These are phyloP conservation scores for Coemansia sp. DNA, from an alignment of 192 early-diverging fungal species.

Conservation along the genomic window DNA sequence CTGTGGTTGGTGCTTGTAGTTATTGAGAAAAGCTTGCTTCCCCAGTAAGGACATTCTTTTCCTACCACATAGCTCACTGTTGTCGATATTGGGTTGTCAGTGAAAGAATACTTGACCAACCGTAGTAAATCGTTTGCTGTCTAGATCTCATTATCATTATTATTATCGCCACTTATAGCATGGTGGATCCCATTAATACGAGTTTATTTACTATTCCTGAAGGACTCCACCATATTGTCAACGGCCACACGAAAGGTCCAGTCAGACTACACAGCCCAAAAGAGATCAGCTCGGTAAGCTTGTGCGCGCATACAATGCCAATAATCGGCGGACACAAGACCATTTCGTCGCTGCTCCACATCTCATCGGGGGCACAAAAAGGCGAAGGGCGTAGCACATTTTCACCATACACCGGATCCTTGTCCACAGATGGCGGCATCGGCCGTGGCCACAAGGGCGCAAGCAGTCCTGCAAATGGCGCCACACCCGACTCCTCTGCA, in stretches of 20 bases:
- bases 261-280: constrained; percentile 14
- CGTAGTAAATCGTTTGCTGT: not conserved
- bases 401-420: constrained; percentile 46
- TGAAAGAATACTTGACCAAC: too few species aligned
- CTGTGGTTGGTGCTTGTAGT: too few species aligned
- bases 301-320: constrained; percentile 31
- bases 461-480: constrained; percentile 5
- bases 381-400: constrained; percentile 36
- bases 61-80: too few species aligned
- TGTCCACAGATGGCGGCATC: constrained; percentile 11
- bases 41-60: too few species aligned
- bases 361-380: constrained; percentile 31
- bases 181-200: constrained; percentile 50
- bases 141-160: not conserved
- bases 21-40: too few species aligned
- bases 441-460: constrained; percentile 6
- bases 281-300: constrained; percentile 12
- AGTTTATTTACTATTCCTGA: constrained; percentile 50
- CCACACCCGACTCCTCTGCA: constrained; percentile 4
- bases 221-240: constrained; percentile 35
- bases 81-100: not conserved
- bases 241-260: constrained; percentile 19
- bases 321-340: constrained; percentile 51
- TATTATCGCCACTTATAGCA: constrained; percentile 11
- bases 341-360: constrained; percentile 45